A percentile compares a stretch with the other conserved stretches of the same genome.
phyloP scores from a whole-genome alignment of 2,329 filamentous ascomycete species.

The Thelonectria blattea region DNA sequence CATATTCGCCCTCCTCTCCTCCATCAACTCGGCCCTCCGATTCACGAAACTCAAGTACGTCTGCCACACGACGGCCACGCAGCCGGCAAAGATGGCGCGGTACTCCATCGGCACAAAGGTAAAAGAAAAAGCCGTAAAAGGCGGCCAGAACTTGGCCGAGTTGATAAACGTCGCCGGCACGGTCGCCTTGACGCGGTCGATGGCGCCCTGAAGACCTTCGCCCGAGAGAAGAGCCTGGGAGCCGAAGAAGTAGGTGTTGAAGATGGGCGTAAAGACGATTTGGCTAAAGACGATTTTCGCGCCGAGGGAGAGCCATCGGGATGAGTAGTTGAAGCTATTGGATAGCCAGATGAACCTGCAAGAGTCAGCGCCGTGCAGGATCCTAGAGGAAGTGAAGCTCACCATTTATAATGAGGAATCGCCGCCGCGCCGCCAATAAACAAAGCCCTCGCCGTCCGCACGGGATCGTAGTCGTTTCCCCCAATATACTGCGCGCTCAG shows the following conservation, averaged over 20 bases:
- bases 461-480: slow-evolving; percentile 68
- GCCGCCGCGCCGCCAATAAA: slow-evolving; percentile 74
- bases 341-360: slow-evolving; percentile 80
- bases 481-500: slow-evolving; percentile 75
- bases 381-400: neutral
- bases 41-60: slow-evolving; percentile 87
- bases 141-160: slow-evolving; percentile 86
- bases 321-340: slow-evolving; percentile 82
- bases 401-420: slow-evolving; percentile 86
- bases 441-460: slow-evolving; percentile 73
- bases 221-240: slow-evolving; percentile 78
- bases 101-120: slow-evolving; percentile 82
- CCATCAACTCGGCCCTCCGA: slow-evolving; percentile 64
- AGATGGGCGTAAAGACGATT: slow-evolving; percentile 78
- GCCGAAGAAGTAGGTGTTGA: slow-evolving; percentile 84
- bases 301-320: slow-evolving; percentile 71
- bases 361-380: neutral
- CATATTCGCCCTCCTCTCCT: slow-evolving; percentile 20
- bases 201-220: slow-evolving; percentile 66
- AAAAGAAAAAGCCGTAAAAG: slow-evolving; percentile 85
- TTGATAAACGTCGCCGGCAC: slow-evolving; percentile 80
- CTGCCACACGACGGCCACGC: slow-evolving; percentile 89
- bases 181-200: slow-evolving; percentile 74
- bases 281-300: slow-evolving; percentile 86
- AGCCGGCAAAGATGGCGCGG: slow-evolving; percentile 78